Base-by-base conservation (phyloP, 108 stramenopile species). In the Pseudonitzschia multistriata region DNA sequence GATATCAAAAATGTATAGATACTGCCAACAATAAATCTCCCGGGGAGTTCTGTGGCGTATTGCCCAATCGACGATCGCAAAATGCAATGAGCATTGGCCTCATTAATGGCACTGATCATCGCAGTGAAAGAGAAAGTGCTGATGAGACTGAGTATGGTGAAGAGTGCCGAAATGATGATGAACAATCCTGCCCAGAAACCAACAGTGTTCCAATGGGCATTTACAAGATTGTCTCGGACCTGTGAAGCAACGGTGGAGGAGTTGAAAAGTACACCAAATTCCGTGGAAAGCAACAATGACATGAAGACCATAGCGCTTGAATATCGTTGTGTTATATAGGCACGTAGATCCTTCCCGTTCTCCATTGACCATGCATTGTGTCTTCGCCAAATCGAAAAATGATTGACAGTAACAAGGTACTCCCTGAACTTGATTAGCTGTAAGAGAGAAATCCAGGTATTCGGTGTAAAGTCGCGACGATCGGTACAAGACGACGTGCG, bases 251-350 rank as follows among this genome's bases (percentile, higher is more conserved):
- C 70, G 35, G 24, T 54, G 40, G 81, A 68, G 21, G 78, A 75
- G 31, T 80, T 86, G 80, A 86, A 86, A 0, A 89, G 63, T 6
- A 87, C 78, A 15, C 59, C 49, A 10, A 86, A 70, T 49, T 85
- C 80, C 0, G 88, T 81, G 0, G 77, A 76, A 10, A 89, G 68
- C 50, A 89, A 49, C 2, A 89, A 65, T 14, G 83, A 86, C 85
- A 89, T 81, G 74, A 89, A 86, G 27, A 86, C 84, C 88, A 89
- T 89, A 59, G 72, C 81, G 42, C 60, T 64, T 2, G 83, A 77
- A 56, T 83, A 87, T 28, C 85, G 82, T 42, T 77, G 70, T 24
- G 80, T 83, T 62, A 89, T 84, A 73, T 85, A 81, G 25, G 73
- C 50, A 53, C 78, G 60, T 30, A 89, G 65, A 62, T 78, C 73